These are phyloP conservation scores for Berkeleyomyces rouxiae DNA, from an alignment of 2,329 filamentous ascomycete species.

Conservation along the genomic window DNA sequence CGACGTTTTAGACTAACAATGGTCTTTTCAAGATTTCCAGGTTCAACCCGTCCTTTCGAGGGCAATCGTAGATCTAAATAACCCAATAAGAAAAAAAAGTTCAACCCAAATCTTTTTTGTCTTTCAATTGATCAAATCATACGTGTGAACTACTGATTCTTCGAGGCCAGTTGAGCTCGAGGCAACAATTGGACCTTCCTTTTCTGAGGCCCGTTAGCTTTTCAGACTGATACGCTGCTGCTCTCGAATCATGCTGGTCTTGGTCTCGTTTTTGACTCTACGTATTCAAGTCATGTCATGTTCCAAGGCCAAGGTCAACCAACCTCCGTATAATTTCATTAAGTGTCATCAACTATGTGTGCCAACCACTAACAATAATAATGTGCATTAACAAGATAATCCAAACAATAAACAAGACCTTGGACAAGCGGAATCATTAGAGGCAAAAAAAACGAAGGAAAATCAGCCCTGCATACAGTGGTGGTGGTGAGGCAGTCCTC, in stretches of 20 bases:
- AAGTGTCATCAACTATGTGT: background rate
- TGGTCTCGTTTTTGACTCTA: too few species aligned
- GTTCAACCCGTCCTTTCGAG: background rate
- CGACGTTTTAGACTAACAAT: conserved; percentile 1
- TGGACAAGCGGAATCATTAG: conserved; percentile 1
- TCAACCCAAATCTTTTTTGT: too few species aligned
- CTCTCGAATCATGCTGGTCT: too few species aligned
- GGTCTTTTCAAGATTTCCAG: background rate
- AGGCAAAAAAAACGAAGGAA: background rate
- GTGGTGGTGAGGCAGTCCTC: background rate
- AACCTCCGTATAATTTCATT: conserved; percentile 5
- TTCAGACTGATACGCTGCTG: too few species aligned
- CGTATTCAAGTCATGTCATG: background rate
- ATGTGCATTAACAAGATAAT: conserved; percentile 5
- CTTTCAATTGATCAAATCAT: too few species aligned
- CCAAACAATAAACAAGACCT: conserved; percentile 5
- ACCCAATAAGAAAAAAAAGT: too few species aligned
- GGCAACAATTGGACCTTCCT: too few species aligned
- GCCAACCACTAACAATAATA: background rate
- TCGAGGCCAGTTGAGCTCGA: too few species aligned
- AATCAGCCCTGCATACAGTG: background rate
- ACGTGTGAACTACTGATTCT: too few species aligned
- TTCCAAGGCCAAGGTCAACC: conserved; percentile 3
- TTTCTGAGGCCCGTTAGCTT: too few species aligned
- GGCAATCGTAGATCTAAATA: too few species aligned